Evolutionary conservation across 176 grass and related monocot species (phyloP), one percentile per base, ranked within the genome.

Genomic region (sorghum (Sorghum bicolor)): DNA sequence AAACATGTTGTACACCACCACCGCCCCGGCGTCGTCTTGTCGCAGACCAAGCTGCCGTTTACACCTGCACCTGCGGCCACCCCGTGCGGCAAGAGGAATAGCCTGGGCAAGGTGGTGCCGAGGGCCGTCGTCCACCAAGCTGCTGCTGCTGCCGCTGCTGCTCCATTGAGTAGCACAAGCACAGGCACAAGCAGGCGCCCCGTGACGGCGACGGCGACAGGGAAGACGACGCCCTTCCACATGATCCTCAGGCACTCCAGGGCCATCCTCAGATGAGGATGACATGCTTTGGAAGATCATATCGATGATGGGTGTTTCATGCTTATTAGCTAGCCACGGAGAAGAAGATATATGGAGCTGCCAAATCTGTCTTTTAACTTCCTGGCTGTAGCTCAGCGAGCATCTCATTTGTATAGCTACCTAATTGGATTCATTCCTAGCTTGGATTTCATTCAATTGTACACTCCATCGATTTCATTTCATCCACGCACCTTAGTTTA

Each of bases 231-330:
- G 61, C 83, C 86, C 2, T 89, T 94, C 63, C 86, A 85, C 78
- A 92, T 86, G 76, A 70, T 92, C 60, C 92, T 92, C 22, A 87
- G 82, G 73, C 85, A 92, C 78, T 92, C 92, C 0, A 89, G 87
- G 80, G 39, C 85, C 17, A 77, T 94, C 17, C 15, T 94, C 61
- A 83, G 87, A 92, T 81, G 61, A 57, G 12, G 44, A n/a, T n/a
- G n/a, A n/a, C n/a, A n/a, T n/a, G n/a, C 45, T 47, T 47, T 47
- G 43, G 43, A 44, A 14, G 44, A 13, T 44, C 41, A 16, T 47
- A 4, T 14, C 10, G 12, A 17, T 14, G 6, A 7, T 22, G 50
- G 4, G n/a, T n/a, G n/a, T n/a, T n/a, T n/a, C n/a, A 52, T 52
- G 17, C 48, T 52, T 20, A 48, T 1, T 43, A 43, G 11, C 45